Evolutionary conservation across 2,329 filamentous ascomycete genomes (phyloP).

Genomic region (Sporothrix pseudoabietina): DNA sequence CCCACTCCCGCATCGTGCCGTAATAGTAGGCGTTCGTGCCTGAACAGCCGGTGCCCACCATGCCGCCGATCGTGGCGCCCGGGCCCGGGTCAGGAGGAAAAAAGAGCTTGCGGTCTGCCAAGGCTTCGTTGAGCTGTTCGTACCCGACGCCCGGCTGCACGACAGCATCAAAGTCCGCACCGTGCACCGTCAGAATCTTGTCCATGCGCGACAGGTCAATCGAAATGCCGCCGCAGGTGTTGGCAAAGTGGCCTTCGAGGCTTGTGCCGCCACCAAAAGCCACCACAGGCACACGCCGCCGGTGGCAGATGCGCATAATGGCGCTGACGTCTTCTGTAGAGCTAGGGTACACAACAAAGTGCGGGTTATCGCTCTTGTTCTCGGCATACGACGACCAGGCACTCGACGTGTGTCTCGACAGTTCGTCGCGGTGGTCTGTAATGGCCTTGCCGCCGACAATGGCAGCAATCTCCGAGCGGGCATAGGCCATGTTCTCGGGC

Average conservation of each 20-base stretch:
- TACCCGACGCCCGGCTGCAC: conserved; percentile 83
- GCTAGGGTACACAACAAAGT: conserved; percentile 74
- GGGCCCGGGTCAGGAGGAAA: conserved; percentile 91
- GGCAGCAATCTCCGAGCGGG: conserved; percentile 65
- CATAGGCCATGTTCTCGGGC: conserved; percentile 43
- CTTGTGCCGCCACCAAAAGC: conserved; percentile 87
- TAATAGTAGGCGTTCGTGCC: conserved; percentile 92
- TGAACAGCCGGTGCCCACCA: conserved; percentile 72
- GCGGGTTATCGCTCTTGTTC: conserved; percentile 50
- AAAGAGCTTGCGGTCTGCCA: conserved; percentile 74
- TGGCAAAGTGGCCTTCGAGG: conserved; percentile 84
- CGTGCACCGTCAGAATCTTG: conserved; percentile 74
- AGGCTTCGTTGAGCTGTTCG: conserved; percentile 79
- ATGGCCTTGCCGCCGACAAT: conserved; percentile 66
- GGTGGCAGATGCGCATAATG: conserved; percentile 87
- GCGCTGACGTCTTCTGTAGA: conserved; percentile 81
- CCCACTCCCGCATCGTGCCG: conserved; percentile 94
- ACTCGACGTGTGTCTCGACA: conserved; percentile 59
- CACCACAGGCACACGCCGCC: conserved; percentile 78
- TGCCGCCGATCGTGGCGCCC: conserved; percentile 88
- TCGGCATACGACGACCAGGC: conserved; percentile 63
- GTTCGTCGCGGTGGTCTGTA: conserved; percentile 58
- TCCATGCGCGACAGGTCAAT: conserved; percentile 87
- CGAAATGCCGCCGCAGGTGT: conserved; percentile 77
- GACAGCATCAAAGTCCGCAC: conserved; percentile 73